These are phyloP conservation scores for Microascus cirrosus DNA, from an alignment of 2,329 filamentous ascomycete genomes.

Conservation along the genomic window DNA sequence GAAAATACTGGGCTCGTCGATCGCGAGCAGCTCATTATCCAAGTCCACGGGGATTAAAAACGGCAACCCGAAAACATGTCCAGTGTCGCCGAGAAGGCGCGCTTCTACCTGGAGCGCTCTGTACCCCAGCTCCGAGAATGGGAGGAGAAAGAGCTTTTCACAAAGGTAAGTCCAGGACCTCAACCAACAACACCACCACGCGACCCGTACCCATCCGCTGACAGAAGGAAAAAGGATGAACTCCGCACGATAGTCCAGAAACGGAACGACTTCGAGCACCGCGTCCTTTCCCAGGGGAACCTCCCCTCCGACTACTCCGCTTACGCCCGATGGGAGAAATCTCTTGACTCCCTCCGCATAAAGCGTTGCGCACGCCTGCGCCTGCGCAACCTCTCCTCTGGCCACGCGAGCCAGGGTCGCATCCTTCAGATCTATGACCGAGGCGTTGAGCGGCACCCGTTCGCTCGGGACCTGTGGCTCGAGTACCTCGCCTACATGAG, in stretches of 20 bases:
- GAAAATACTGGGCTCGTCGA: constrained; percentile 1
- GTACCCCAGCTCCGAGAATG: constrained; percentile 89
- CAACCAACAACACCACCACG: neutral
- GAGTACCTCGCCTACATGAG: constrained; percentile 79
- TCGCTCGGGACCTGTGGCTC: constrained; percentile 73
- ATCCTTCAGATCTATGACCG: constrained; percentile 87
- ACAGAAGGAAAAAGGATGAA: constrained; percentile 53
- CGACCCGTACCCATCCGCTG: neutral
- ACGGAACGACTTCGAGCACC: constrained; percentile 88
- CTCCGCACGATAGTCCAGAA: constrained; percentile 82
- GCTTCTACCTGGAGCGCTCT: constrained; percentile 86
- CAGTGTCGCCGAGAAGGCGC: constrained; percentile 81
- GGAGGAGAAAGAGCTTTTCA: constrained; percentile 85
- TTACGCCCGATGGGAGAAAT: constrained; percentile 66
- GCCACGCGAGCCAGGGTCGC: constrained; percentile 65
- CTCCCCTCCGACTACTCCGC: constrained; percentile 68
- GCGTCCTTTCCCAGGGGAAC: constrained; percentile 70
- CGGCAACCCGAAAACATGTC: constrained; percentile 46
- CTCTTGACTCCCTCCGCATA: constrained; percentile 62
- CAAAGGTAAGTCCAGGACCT: constrained; percentile 39
- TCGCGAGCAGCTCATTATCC: neutral
- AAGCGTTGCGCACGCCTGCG: constrained; percentile 76
- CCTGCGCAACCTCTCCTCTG: constrained; percentile 54
- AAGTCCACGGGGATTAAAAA: neutral
- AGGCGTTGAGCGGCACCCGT: constrained; percentile 72